These are phyloP conservation scores for Camellia oleifera DNA, from an alignment of 179 eudicot species.

Conservation along the genomic window DNA sequence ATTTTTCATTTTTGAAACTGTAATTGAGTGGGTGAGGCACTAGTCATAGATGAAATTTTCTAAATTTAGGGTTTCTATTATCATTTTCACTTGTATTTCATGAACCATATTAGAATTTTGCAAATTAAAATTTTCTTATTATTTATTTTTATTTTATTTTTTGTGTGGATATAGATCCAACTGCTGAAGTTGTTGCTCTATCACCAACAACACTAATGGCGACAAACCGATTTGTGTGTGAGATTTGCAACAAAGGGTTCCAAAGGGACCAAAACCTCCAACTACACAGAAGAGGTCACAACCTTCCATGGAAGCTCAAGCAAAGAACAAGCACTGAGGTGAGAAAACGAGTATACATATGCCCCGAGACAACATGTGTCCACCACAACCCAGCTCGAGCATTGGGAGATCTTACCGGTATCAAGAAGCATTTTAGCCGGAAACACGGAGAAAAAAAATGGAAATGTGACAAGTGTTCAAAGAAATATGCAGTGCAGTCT, in stretches of 20 bases:
- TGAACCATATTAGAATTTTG: too few species aligned
- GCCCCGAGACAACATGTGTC: constrained; percentile 47
- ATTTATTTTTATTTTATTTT: neutral
- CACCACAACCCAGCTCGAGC: constrained; percentile 52
- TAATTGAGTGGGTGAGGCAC: too few species aligned
- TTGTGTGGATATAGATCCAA: constrained; percentile 32
- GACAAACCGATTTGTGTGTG: constrained; percentile 51
- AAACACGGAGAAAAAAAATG: constrained; percentile 57
- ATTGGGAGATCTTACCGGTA: constrained; percentile 48
- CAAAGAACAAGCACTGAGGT: constrained; percentile 47
- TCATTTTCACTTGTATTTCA: too few species aligned
- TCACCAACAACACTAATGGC: constrained; percentile 57
- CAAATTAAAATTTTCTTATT: neutral
- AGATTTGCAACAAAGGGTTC: constrained; percentile 56
- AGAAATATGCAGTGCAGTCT: constrained; percentile 50
- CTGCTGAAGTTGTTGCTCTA: constrained; percentile 47
- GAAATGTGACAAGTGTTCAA: constrained; percentile 52
- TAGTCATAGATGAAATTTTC: too few species aligned
- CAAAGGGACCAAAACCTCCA: constrained; percentile 57
- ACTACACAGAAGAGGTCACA: constrained; percentile 47
- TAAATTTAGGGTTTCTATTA: too few species aligned
- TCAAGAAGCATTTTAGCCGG: constrained; percentile 51
- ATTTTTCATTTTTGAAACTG: too few species aligned
- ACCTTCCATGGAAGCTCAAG: constrained; percentile 51
- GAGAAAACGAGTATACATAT: constrained; percentile 40